A percentile compares a stretch with the other conserved stretches of the same genome.
Conservation (phyloP, 2,329 filamentous ascomycete species). For the Diaporthe citriasiana region DNA sequence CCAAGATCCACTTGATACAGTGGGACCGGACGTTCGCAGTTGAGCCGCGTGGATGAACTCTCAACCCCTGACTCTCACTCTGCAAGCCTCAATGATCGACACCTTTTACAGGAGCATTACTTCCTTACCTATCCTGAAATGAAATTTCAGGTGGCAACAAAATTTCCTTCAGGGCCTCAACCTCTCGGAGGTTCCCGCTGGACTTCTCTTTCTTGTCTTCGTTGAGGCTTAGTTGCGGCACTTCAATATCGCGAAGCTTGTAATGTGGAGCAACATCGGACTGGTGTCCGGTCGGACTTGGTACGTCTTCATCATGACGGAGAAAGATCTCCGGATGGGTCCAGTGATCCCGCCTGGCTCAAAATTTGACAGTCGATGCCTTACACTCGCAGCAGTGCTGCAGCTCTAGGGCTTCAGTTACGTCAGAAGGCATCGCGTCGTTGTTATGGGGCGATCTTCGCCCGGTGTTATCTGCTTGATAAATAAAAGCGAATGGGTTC, state of each 20-base stretch:
- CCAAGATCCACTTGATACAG: conserved; percentile 6
- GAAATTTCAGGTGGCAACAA: background rate
- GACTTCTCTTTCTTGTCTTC: background rate
- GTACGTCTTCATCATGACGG: background rate
- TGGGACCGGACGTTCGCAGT: background rate
- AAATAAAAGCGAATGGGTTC: background rate
- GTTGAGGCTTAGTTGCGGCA: background rate
- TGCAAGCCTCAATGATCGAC: conserved; percentile 18
- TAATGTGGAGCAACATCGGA: conserved; percentile 18
- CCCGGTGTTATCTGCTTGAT: background rate
- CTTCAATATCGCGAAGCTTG: conserved; percentile 21
- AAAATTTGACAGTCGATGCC: conserved; percentile 10
- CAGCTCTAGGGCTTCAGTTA: conserved; percentile 3
- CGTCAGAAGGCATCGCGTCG: conserved; percentile 15
- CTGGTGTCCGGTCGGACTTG: background rate
- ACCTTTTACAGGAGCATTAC: background rate
- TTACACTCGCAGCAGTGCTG: background rate
- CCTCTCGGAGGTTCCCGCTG: conserved; percentile 5
- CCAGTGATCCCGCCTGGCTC: background rate
- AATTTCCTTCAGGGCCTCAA: background rate
- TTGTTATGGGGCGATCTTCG: background rate
- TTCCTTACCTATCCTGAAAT: background rate
- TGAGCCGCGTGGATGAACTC: conserved; percentile 17
- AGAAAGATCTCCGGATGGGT: conserved; percentile 31
- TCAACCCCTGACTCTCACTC: conserved; percentile 12